Evolutionary conservation across 2,329 filamentous ascomycete genomes (phyloP).

Genomic region (Fusarium nodosum): DNA sequence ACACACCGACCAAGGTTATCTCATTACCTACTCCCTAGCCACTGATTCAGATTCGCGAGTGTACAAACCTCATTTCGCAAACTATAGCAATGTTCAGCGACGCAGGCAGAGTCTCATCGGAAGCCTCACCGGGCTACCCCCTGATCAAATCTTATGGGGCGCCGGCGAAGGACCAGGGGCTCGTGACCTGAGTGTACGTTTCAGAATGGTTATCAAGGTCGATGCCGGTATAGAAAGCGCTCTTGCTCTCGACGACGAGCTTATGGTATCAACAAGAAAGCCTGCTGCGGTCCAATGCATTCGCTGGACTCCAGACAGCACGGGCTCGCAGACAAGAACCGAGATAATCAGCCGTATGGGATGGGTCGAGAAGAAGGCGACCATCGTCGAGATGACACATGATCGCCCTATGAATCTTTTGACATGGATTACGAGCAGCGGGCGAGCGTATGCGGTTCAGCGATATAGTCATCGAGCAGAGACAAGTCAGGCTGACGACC

Average conservation of each 20-base stretch:
- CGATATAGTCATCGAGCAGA: conserved; percentile 64
- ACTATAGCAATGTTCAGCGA: conserved; percentile 73
- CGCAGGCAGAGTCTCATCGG: conserved; percentile 72
- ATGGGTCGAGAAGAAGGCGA: conserved; percentile 84
- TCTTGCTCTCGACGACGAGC: conserved; percentile 89
- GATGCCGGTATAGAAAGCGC: conserved; percentile 93
- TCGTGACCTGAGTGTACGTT: conserved; percentile 88
- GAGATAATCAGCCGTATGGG: conserved; percentile 89
- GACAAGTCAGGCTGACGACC: conserved; percentile 58
- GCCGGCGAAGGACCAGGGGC: conserved; percentile 87
- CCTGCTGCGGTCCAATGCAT: conserved; percentile 98
- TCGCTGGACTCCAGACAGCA: conserved; percentile 88
- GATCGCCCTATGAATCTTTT: conserved; percentile 97
- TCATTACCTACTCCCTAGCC: conserved; percentile 94
- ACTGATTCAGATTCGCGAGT: conserved; percentile 85
- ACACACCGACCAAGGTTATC: conserved; percentile 85
- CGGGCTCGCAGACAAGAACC: conserved; percentile 87
- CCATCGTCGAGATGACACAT: conserved; percentile 87
- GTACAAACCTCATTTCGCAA: conserved; percentile 85
- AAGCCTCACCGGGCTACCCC: conserved; percentile 66
- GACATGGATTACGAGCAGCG: conserved; percentile 91
- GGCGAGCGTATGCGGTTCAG: conserved; percentile 91
- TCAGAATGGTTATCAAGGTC: conserved; percentile 97
- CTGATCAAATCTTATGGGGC: conserved; percentile 76
- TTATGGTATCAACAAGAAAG: conserved; percentile 91